Conservation (phyloP, 768 basidiomycete species). For the Coprinopsis sp. region DNA sequence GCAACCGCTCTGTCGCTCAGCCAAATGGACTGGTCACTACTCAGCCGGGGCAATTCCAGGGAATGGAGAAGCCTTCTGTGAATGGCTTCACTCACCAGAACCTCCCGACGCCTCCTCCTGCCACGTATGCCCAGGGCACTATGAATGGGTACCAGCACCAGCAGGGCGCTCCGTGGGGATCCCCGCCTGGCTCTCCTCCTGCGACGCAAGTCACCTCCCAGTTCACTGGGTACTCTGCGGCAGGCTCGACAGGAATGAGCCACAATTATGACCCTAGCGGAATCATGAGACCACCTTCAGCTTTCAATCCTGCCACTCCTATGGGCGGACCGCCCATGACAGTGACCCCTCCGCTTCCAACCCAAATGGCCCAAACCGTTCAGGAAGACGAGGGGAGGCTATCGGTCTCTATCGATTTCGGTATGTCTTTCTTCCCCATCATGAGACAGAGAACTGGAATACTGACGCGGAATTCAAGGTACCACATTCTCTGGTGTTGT, state of each 20-base stretch:
- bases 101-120: constrained; percentile 44
- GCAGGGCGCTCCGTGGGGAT: constrained; percentile 24
- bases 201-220: constrained; percentile 14
- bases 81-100: constrained; percentile 31
- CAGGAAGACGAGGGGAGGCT: constrained; percentile 66
- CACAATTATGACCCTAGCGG: constrained; percentile 20
- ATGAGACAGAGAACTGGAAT: not conserved
- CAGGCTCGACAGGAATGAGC: constrained; percentile 14
- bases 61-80: constrained; percentile 35
- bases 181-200: constrained; percentile 35
- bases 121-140: constrained; percentile 20
- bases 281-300: constrained; percentile 29
- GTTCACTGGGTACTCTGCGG: constrained; percentile 17
- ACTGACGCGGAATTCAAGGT: too few relatives aligned
- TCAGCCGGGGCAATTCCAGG: constrained; percentile 44
- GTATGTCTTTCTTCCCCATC: constrained; percentile 32
- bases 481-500: constrained; percentile 88
- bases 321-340: constrained; percentile 19
- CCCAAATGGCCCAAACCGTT: constrained; percentile 11
- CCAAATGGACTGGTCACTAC: constrained; percentile 33
- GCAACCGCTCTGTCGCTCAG: constrained; percentile 26
- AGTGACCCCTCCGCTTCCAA: constrained; percentile 19
- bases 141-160: constrained; percentile 22
- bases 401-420: constrained; percentile 81
- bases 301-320: constrained; percentile 19